Base-by-base conservation (phyloP, 2,329 filamentous ascomycete genomes). In the Nemania sp. region DNA sequence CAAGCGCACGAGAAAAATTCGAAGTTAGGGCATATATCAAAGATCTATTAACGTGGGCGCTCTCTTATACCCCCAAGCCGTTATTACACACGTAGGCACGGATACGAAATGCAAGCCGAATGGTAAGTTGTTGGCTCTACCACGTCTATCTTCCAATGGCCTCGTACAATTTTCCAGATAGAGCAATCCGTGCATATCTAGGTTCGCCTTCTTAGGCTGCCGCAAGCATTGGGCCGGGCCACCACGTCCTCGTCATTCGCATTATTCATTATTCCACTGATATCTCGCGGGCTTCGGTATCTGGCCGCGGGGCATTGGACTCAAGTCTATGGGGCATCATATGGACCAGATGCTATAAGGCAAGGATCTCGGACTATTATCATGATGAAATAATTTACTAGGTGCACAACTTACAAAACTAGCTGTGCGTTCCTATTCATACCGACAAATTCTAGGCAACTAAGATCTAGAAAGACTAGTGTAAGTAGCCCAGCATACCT, bases 41-140 rank as follows among this genome's bases (percentile, higher is more conserved):
- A 30, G 34, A 30, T 23, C 26, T 14, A 49, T 22, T 31, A 31
- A 39, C 30, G 17, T 15, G 11, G 31, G 17, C 14, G n/a, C 41
- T n/a, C 33, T 37, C 26, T 26, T 45, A 26, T 40, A 37, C 24
- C 37, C 15, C 48, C 50, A 42, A 23, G 30, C 34, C 36, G 42
- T 22, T 23, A 39, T 48, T 34, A 22, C 43, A 42, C 39, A 20
- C 3, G 24, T 42, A 34, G 43, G 30, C 39, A 48, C 39, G 44
- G 49, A 49, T 56, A 49, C 54, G 54, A 53, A 45, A 34, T 49
- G 34, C 54, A 49, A 36, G 39, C 22, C 20, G 4, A n/a, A 49
- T 36, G 31, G 49, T 19, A 26, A 19, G 43, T 43, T 30, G 37
- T 23, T 36, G 3, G 37, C 22, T 11, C 7, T 40, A n/a, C n/a